phyloP scores from a whole-genome alignment of 345 rosid genomes.

The Conringia planisiliqua region DNA sequence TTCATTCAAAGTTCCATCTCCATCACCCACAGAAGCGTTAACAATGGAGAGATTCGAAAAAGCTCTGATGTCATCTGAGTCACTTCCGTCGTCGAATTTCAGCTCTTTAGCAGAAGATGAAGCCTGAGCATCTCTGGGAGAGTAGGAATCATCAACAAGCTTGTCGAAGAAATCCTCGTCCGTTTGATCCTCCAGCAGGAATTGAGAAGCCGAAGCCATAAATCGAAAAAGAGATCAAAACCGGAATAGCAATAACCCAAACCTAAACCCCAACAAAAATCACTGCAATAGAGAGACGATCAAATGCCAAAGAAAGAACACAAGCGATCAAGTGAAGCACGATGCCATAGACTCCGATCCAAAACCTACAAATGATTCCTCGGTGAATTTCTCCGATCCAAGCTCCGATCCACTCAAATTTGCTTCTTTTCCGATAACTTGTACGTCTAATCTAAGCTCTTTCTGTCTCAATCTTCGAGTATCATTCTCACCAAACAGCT shows the following conservation, averaged over 20 bases:
- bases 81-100: slow-evolving; percentile 37
- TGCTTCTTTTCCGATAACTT: neutral
- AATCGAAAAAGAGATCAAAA: slow-evolving; percentile 32
- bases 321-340: slow-evolving; percentile 11
- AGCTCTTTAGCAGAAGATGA: slow-evolving; percentile 18
- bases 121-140: slow-evolving; percentile 15
- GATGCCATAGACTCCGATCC: slow-evolving; percentile 4
- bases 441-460: neutral
- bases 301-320: neutral
- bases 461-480: neutral
- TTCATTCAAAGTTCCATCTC: slow-evolving; percentile 27
- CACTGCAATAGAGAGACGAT: neutral
- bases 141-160: slow-evolving; percentile 66
- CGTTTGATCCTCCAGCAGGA: slow-evolving; percentile 88
- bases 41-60: slow-evolving; percentile 52
- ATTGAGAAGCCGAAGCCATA: slow-evolving; percentile 86
- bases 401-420: neutral
- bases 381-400: neutral
- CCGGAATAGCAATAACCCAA: neutral
- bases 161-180: slow-evolving; percentile 97
- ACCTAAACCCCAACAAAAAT: neutral
- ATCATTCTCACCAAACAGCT: neutral
- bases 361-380: neutral
- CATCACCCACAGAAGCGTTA: slow-evolving; percentile 33
- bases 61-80: slow-evolving; percentile 54